phyloP scores from a whole-genome alignment of 495 filamentous ascomycete species.

The Tricharina praecox region DNA sequence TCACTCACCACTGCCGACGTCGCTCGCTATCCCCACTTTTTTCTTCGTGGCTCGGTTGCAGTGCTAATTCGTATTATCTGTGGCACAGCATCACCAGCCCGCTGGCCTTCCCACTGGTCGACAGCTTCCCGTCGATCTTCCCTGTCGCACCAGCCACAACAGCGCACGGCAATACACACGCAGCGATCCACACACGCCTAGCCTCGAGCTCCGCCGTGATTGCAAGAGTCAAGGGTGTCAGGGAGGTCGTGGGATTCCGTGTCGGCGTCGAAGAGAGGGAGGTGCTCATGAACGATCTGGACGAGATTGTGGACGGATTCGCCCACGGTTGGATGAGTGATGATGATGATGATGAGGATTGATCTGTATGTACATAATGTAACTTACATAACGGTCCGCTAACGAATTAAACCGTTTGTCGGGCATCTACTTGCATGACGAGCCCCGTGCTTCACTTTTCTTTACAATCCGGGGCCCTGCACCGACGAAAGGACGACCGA shows the following conservation, averaged over 20 bases:
- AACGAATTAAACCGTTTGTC: too few species aligned
- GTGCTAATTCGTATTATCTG: background rate
- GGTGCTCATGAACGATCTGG: constrained; percentile 61
- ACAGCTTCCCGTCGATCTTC: constrained; percentile 66
- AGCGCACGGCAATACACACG: constrained; percentile 24
- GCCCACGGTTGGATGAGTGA: constrained; percentile 80
- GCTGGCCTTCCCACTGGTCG: constrained; percentile 57
- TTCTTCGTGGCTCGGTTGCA: too few species aligned
- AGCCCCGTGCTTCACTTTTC: too few species aligned
- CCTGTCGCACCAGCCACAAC: constrained; percentile 24
- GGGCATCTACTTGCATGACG: too few species aligned
- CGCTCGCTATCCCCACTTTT: too few species aligned
- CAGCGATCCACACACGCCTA: constrained; percentile 47
- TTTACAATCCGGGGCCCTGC: too few species aligned
- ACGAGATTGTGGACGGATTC: constrained; percentile 71
- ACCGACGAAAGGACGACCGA: too few species aligned
- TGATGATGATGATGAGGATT: constrained; percentile 62
- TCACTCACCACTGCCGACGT: too few species aligned
- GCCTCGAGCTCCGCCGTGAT: constrained; percentile 59
- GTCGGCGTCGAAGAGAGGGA: constrained; percentile 67
- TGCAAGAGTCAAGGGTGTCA: constrained; percentile 47
- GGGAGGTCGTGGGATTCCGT: constrained; percentile 39
- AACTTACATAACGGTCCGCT: too few species aligned
- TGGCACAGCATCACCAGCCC: constrained; percentile 37
- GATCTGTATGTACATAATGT: background rate